Conservation (phyloP, 768 basidiomycete species). For the Mycena alexandri region DNA sequence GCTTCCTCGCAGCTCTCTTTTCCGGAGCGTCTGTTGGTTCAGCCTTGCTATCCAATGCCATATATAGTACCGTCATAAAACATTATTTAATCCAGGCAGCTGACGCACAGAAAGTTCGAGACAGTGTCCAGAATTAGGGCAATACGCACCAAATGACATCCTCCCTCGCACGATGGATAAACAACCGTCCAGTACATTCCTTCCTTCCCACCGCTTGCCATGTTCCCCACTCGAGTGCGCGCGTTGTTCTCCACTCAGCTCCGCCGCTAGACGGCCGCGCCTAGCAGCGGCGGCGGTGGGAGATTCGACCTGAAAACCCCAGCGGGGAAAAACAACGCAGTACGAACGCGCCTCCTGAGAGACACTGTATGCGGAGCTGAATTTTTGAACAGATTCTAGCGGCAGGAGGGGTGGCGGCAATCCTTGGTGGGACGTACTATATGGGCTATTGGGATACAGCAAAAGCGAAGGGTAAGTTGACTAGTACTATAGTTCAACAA, state of each 20-base stretch:
- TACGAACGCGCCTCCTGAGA: not conserved
- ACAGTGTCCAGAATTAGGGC: slow-evolving; percentile 13
- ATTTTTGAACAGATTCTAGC: slow-evolving; percentile 1
- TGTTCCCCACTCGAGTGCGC: slow-evolving; percentile 30
- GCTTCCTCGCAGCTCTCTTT: not conserved
- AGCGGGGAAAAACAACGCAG: slow-evolving; percentile 24
- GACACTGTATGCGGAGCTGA: too few relatives aligned
- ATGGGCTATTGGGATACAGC: slow-evolving; percentile 25
- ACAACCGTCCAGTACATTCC: not conserved
- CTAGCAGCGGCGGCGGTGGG: slow-evolving; percentile 14
- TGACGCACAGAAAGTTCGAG: slow-evolving; percentile 26
- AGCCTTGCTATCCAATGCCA: not conserved
- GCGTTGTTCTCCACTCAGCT: slow-evolving; percentile 15
- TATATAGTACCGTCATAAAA: slow-evolving; percentile 19
- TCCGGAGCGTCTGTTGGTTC: not conserved
- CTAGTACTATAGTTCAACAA: not conserved
- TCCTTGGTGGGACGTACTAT: slow-evolving; percentile 14
- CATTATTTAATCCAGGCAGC: slow-evolving; percentile 13
- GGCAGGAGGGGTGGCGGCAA: not conserved
- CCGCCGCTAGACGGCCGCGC: slow-evolving; percentile 26
- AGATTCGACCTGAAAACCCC: slow-evolving; percentile 14
- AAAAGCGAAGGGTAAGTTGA: slow-evolving; percentile 20
- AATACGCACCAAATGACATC: slow-evolving; percentile 28
- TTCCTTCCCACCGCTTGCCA: slow-evolving; percentile 4
- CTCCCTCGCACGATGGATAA: not conserved